Evolutionary conservation across 2,329 filamentous ascomycete species (phyloP).

Genomic region (Tolypocladium tropicale): DNA sequence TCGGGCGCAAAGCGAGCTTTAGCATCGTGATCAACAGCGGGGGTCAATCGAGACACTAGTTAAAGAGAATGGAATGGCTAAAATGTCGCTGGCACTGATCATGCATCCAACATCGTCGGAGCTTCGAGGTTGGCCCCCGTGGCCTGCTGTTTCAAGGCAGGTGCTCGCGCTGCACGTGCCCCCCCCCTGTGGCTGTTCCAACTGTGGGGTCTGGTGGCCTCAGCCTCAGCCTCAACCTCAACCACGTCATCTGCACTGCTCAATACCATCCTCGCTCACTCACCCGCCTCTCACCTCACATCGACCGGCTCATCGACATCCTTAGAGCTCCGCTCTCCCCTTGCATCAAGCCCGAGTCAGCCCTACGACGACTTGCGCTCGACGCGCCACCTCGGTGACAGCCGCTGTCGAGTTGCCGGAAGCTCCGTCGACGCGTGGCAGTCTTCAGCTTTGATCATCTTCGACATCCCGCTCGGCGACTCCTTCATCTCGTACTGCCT

Average conservation of each 20-base stretch:
- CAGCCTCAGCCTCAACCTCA: background rate
- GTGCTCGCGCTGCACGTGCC: background rate
- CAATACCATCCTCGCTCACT: background rate
- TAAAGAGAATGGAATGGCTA: too few relatives aligned
- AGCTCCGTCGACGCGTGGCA: background rate
- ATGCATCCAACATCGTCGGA: too few relatives aligned
- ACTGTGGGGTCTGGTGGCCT: background rate
- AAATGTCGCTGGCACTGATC: too few relatives aligned
- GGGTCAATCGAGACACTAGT: too few relatives aligned
- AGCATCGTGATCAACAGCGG: too few relatives aligned
- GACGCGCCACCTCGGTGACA: background rate
- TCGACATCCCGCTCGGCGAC: background rate
- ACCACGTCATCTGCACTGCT: background rate
- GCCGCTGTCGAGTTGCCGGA: background rate
- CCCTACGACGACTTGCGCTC: background rate
- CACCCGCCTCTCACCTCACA: background rate
- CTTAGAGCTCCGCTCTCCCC: background rate
- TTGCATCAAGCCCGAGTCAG: background rate
- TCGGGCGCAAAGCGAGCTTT: too few relatives aligned
- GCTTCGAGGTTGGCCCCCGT: too few relatives aligned
- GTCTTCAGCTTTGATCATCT: background rate
- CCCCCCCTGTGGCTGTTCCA: background rate
- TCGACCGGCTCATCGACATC: background rate
- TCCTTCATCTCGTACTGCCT: background rate
- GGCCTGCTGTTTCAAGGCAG: too few relatives aligned